Conservation (phyloP, 129 eudicot species). For the Artemisia argyi region DNA sequence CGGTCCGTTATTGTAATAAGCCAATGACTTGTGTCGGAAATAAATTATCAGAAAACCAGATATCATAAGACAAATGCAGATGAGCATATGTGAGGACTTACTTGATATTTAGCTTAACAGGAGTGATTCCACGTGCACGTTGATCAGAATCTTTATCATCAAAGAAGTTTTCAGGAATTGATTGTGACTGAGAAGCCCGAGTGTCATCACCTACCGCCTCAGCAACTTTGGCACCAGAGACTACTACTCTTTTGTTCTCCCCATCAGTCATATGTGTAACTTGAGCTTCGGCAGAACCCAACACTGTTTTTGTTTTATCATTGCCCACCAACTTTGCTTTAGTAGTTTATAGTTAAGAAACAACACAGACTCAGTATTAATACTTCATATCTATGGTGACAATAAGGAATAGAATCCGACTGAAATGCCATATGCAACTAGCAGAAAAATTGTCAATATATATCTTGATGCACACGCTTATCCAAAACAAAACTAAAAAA, state of each 20-base stretch:
- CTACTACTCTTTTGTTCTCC: slow-evolving; percentile 34
- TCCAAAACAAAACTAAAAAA: background rate
- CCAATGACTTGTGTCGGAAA: slow-evolving; percentile 16
- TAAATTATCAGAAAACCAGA: slow-evolving; percentile 9
- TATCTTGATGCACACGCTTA: slow-evolving; percentile 1
- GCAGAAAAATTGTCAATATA: background rate
- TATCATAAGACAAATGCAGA: slow-evolving; percentile 11
- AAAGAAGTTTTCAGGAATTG: slow-evolving; percentile 86
- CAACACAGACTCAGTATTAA: slow-evolving; percentile 20
- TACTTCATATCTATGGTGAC: background rate
- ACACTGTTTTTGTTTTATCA: slow-evolving; percentile 35
- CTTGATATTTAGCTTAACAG: slow-evolving; percentile 80
- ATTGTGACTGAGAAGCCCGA: slow-evolving; percentile 50
- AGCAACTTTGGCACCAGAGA: slow-evolving; percentile 25
- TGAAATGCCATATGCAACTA: slow-evolving; percentile 6
- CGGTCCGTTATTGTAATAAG: slow-evolving; percentile 11
- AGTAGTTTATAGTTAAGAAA: slow-evolving; percentile 31
- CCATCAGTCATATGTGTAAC: too few species aligned
- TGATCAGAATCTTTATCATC: slow-evolving; percentile 94
- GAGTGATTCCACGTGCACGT: slow-evolving; percentile 93
- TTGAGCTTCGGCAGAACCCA: slow-evolving; percentile 7
- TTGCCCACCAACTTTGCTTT: slow-evolving; percentile 30
- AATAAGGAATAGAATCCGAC: background rate
- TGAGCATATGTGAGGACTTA: slow-evolving; percentile 35
- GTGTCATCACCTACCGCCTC: slow-evolving; percentile 27